A percentile compares a stretch with the other conserved stretches of the same genome.
These are phyloP conservation scores for Yamadazyma trypodendri DNA, from an alignment of 1,139 yeast species.

Conservation along the genomic window DNA sequence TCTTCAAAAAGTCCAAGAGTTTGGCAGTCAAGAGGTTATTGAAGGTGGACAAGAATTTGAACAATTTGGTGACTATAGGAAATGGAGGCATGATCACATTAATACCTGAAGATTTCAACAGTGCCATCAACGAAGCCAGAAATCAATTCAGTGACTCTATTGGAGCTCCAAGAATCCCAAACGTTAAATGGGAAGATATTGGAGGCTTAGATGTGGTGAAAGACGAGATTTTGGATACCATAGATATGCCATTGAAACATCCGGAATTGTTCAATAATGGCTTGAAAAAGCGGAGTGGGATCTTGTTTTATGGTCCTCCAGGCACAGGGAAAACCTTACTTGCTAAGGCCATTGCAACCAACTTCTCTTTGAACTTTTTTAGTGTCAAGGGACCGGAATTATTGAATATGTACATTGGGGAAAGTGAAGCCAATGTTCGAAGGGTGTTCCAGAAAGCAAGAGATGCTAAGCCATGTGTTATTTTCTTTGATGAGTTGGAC, in stretches of 20 bases:
- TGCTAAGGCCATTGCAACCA: slow-evolving; percentile 96
- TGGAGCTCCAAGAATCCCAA: slow-evolving; percentile 95
- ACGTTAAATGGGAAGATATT: slow-evolving; percentile 93
- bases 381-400: slow-evolving; percentile 96
- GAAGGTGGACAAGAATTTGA: slow-evolving; percentile 13
- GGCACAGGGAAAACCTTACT: slow-evolving; percentile 95
- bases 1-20: slow-evolving; percentile 63
- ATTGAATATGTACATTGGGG: slow-evolving; percentile 96
- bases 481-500: slow-evolving; percentile 94
- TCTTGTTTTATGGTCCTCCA: slow-evolving; percentile 94
- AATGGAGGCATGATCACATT: slow-evolving; percentile 57
- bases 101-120: slow-evolving; percentile 63
- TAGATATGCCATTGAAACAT: slow-evolving; percentile 91
- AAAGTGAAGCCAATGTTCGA: slow-evolving; percentile 95
- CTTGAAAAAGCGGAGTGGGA: slow-evolving; percentile 90
- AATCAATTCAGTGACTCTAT: slow-evolving; percentile 89
- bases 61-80: slow-evolving; percentile 34
- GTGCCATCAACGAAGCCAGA: slow-evolving; percentile 79
- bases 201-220: slow-evolving; percentile 90
- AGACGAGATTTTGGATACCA: slow-evolving; percentile 90
- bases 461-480: slow-evolving; percentile 96
- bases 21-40: slow-evolving; percentile 54
- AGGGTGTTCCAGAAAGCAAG: slow-evolving; percentile 90
- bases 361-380: slow-evolving; percentile 88
- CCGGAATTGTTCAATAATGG: slow-evolving; percentile 89